Percentiles rank a stretch among this genome's conserved stretches.
Evolutionary conservation across 2,329 filamentous ascomycete genomes (phyloP).

Genomic region (Fusarium bulbicola): DNA sequence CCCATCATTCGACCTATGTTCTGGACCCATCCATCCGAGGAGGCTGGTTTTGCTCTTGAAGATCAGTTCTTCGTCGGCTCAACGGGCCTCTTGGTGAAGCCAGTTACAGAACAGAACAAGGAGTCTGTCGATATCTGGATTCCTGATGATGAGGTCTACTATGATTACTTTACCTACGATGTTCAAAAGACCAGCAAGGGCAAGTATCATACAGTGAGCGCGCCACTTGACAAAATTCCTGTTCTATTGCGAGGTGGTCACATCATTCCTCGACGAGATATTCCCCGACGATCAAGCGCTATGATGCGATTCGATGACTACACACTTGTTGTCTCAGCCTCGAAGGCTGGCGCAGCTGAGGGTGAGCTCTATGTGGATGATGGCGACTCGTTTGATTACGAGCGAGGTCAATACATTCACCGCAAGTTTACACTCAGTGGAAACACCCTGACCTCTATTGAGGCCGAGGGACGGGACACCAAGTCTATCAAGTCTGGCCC

Average conservation of each 20-base stretch:
- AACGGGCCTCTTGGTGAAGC: slow-evolving; percentile 92
- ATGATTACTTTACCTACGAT: slow-evolving; percentile 92
- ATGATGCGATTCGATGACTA: slow-evolving; percentile 96
- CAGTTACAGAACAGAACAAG: slow-evolving; percentile 81
- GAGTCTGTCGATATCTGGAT: slow-evolving; percentile 83
- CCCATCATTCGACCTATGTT: slow-evolving; percentile 93
- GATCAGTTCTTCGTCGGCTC: slow-evolving; percentile 92
- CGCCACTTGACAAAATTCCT: slow-evolving; percentile 87
- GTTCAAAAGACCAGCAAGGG: slow-evolving; percentile 75
- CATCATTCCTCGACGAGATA: slow-evolving; percentile 89
- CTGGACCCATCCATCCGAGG: slow-evolving; percentile 88
- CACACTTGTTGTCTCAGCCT: slow-evolving; percentile 81
- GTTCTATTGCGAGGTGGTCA: slow-evolving; percentile 93
- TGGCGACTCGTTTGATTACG: slow-evolving; percentile 89
- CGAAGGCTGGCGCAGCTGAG: slow-evolving; percentile 68
- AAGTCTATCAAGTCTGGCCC: slow-evolving; percentile 67
- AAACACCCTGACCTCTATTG: slow-evolving; percentile 72
- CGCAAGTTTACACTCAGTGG: slow-evolving; percentile 76
- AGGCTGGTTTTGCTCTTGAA: slow-evolving; percentile 87
- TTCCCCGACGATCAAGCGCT: slow-evolving; percentile 82
- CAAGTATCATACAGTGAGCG: slow-evolving; percentile 73
- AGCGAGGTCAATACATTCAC: slow-evolving; percentile 88
- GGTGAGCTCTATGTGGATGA: slow-evolving; percentile 93
- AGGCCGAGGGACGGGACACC: slow-evolving; percentile 65
- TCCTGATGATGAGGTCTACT: slow-evolving; percentile 89